Percentiles rank a stretch among this genome's conserved stretches.
These are phyloP conservation scores for Aspergillus intermedius DNA, from an alignment of 2,329 filamentous ascomycete genomes.

Conservation along the genomic window DNA sequence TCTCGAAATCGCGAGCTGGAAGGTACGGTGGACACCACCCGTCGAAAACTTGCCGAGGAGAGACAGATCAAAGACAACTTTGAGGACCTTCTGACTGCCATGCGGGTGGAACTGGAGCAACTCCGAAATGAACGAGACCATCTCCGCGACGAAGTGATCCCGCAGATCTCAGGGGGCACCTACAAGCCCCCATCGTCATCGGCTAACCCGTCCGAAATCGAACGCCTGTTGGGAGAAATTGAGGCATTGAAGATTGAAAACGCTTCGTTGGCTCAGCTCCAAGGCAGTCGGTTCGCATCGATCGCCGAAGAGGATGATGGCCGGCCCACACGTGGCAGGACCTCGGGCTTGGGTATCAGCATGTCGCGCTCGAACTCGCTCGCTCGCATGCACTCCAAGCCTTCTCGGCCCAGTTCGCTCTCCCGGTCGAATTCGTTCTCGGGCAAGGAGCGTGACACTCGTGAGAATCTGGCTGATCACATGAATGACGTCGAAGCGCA, in stretches of 20 bases:
- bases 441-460: slow-evolving; percentile 52
- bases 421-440: slow-evolving; percentile 53
- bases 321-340: slow-evolving; percentile 35
- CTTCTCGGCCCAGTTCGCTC: slow-evolving; percentile 44
- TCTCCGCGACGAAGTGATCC: slow-evolving; percentile 79
- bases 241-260: slow-evolving; percentile 54
- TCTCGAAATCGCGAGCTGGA: slow-evolving; percentile 72
- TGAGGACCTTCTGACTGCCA: slow-evolving; percentile 78
- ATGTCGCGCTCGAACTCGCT: slow-evolving; percentile 63
- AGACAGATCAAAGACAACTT: slow-evolving; percentile 85
- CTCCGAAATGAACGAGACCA: slow-evolving; percentile 77
- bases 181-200: not conserved
- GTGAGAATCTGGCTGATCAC: slow-evolving; percentile 67
- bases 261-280: slow-evolving; percentile 42
- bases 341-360: slow-evolving; percentile 46
- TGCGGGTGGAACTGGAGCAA: slow-evolving; percentile 74
- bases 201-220: slow-evolving; percentile 43
- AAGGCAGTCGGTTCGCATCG: slow-evolving; percentile 48
- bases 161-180: slow-evolving; percentile 51
- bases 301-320: slow-evolving; percentile 55
- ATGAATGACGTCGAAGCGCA: slow-evolving; percentile 92
- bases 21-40: slow-evolving; percentile 70
- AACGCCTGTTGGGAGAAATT: slow-evolving; percentile 81
- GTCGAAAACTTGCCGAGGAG: slow-evolving; percentile 76
- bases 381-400: slow-evolving; percentile 47